A percentile compares a stretch with the other conserved stretches of the same genome.
phyloP scores from a whole-genome alignment of 2,329 filamentous ascomycete genomes.

The Zasmidium citrigriseum region DNA sequence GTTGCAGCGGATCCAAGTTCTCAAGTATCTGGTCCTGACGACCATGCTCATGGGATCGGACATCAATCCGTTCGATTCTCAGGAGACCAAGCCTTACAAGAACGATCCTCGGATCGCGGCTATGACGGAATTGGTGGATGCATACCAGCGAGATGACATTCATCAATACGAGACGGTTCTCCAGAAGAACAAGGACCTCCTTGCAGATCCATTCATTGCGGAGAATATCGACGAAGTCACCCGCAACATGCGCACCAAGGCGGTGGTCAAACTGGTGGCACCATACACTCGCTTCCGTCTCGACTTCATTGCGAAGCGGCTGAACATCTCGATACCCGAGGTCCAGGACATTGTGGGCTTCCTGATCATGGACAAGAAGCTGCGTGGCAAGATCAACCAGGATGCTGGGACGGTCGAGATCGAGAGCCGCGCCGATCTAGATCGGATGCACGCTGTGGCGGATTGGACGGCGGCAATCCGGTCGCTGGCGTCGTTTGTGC shows the following conservation, averaged over 20 bases:
- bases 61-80: conserved; percentile 98
- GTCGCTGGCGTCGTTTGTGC: conserved; percentile 68
- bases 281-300: conserved; percentile 93
- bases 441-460: conserved; percentile 71
- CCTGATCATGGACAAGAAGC: conserved; percentile 85
- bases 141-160: conserved; percentile 94
- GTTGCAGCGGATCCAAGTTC: conserved; percentile 90
- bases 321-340: conserved; percentile 81
- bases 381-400: conserved; percentile 87
- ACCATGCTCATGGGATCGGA: conserved; percentile 98
- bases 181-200: conserved; percentile 81
- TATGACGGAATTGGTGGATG: conserved; percentile 96
- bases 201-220: conserved; percentile 92
- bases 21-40: conserved; percentile 93
- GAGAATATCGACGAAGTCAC: conserved; percentile 99
- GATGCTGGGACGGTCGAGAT: conserved; percentile 82
- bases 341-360: conserved; percentile 96
- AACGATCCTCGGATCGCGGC: conserved; percentile 91
- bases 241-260: conserved; percentile 96
- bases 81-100: conserved; percentile 98
- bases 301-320: conserved; percentile 80
- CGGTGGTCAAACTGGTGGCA: conserved; percentile 86
- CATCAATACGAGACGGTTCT: conserved; percentile 87
- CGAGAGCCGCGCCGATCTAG: conserved; percentile 69
- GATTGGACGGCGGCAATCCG: conserved; percentile 72